phyloP scores from a whole-genome alignment of 495 filamentous ascomycete genomes.

The Wilcoxina mikolae region DNA sequence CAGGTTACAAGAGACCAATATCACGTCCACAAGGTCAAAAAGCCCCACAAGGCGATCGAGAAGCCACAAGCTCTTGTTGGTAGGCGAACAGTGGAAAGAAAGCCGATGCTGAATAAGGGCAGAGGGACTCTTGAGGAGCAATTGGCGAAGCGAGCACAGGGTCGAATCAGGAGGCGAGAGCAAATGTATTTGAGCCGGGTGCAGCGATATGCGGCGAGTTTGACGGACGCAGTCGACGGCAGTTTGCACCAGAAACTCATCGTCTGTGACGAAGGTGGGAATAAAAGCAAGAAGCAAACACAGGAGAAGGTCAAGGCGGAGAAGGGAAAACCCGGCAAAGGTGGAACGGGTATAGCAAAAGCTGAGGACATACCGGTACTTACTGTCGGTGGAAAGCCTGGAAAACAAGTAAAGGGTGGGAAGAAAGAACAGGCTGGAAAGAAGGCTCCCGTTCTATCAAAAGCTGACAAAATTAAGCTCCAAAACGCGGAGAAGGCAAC shows the following conservation, averaged over 20 bases:
- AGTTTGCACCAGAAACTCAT: constrained; percentile 48
- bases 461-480: constrained; percentile 29
- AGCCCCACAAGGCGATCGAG: constrained; percentile 12
- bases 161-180: constrained; percentile 31
- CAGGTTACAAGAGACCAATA: constrained; percentile 42
- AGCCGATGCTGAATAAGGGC: background rate
- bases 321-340: constrained; percentile 23
- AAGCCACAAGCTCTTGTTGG: background rate
- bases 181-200: constrained; percentile 48
- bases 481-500: constrained; percentile 28
- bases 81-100: background rate
- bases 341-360: constrained; percentile 17
- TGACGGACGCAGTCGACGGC: constrained; percentile 49
- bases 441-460: constrained; percentile 14
- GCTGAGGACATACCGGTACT: constrained; percentile 6
- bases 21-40: constrained; percentile 50
- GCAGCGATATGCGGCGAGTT: constrained; percentile 51
- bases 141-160: background rate
- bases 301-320: constrained; percentile 18
- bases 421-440: constrained; percentile 23
- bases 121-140: background rate
- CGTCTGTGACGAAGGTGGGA: constrained; percentile 32
- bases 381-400: constrained; percentile 25
- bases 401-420: constrained; percentile 29
- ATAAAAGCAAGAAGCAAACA: constrained; percentile 2